phyloP scores from a whole-genome alignment of 768 basidiomycete species.

The Exidia glandulosa region DNA sequence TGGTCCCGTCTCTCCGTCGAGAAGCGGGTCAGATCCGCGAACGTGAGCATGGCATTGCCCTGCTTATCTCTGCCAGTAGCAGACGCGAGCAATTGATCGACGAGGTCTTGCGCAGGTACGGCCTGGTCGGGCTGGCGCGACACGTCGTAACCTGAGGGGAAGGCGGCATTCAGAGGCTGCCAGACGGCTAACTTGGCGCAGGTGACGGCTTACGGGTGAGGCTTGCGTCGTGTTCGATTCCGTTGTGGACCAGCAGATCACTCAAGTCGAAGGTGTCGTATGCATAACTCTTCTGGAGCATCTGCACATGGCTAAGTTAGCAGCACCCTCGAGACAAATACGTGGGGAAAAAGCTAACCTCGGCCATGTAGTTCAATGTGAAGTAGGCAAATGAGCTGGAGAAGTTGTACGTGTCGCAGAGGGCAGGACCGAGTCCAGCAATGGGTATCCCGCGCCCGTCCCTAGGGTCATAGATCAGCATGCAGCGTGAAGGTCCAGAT shows the following conservation, averaged over 20 bases:
- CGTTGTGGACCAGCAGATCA: background rate
- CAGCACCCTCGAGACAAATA: background rate
- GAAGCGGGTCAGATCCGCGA: constrained; percentile 46
- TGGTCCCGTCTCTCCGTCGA: constrained; percentile 53
- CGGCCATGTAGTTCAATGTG: background rate
- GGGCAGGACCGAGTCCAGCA: background rate
- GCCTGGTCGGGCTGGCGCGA: constrained; percentile 37
- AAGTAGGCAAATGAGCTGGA: background rate
- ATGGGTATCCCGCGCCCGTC: background rate
- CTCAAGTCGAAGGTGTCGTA: constrained; percentile 30
- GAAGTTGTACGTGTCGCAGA: background rate
- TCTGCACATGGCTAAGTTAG: background rate
- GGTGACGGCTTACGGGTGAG: background rate
- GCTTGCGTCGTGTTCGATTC: background rate
- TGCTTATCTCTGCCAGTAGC: constrained; percentile 48
- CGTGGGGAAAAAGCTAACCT: background rate
- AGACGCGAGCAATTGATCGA: constrained; percentile 44
- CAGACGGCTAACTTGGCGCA: background rate
- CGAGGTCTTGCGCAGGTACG: constrained; percentile 28
- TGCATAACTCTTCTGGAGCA: constrained; percentile 25
- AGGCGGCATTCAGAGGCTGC: background rate
- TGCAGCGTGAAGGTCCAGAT: no score
- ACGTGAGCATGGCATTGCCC: constrained; percentile 39
- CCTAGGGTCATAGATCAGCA: no score
- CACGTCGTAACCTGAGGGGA: background rate